Percentiles rank a stretch among this genome's conserved stretches.
These are phyloP conservation scores for Stemphylium beticola DNA, from an alignment of 2,329 filamentous ascomycete species.

Conservation along the genomic window DNA sequence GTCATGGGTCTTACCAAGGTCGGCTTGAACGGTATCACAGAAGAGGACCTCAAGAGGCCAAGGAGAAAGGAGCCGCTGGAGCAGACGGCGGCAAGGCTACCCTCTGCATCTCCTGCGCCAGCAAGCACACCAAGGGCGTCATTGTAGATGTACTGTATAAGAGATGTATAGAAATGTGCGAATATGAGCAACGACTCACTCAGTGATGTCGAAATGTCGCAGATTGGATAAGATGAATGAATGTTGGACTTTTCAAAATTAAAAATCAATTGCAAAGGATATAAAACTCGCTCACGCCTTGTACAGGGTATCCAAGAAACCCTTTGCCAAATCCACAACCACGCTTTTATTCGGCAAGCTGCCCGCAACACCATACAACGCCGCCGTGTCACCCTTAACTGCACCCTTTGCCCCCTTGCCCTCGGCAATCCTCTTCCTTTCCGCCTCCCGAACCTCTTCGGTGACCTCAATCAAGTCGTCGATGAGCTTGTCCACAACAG, in stretches of 20 bases:
- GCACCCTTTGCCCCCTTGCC: slow-evolving; percentile 66
- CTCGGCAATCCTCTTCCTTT: slow-evolving; percentile 72
- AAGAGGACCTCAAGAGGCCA: slow-evolving; percentile 83
- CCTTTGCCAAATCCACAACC: slow-evolving; percentile 85
- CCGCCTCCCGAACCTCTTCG: slow-evolving; percentile 79
- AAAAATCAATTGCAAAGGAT: neutral
- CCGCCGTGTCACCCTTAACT: slow-evolving; percentile 77
- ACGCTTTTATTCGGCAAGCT: slow-evolving; percentile 95
- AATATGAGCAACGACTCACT: slow-evolving; percentile 7
- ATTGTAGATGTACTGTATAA: slow-evolving; percentile 11
- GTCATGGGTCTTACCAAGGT: slow-evolving; percentile 94
- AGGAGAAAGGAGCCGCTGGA: slow-evolving; percentile 68
- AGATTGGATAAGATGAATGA: neutral
- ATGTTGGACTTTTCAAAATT: neutral
- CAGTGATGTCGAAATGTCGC: neutral
- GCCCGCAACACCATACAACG: slow-evolving; percentile 92
- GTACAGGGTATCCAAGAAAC: slow-evolving; percentile 91
- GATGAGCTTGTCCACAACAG: slow-evolving; percentile 80
- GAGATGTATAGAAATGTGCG: neutral
- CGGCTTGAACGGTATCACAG: slow-evolving; percentile 72
- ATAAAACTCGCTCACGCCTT: slow-evolving; percentile 65
- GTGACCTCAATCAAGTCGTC: slow-evolving; percentile 68
- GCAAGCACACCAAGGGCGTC: slow-evolving; percentile 16
- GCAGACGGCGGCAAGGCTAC: slow-evolving; percentile 70
- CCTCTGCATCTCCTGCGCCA: slow-evolving; percentile 42